A percentile compares a stretch with the other conserved stretches of the same genome.
Evolutionary conservation across 2,329 filamentous ascomycete genomes (phyloP).

Genomic region (Catunica adiposa): DNA sequence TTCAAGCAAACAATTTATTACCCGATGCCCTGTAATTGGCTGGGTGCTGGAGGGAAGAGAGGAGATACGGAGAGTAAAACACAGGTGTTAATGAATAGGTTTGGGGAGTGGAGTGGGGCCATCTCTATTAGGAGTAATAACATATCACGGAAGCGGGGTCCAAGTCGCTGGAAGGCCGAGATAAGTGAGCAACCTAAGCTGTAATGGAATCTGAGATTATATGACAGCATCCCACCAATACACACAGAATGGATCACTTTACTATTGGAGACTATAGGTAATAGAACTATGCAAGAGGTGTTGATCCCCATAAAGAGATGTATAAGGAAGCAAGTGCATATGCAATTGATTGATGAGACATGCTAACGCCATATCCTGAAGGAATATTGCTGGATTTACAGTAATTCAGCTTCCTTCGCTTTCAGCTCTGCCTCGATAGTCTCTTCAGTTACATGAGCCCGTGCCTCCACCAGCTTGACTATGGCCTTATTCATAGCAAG

Average conservation of each 20-base stretch:
- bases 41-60: background rate
- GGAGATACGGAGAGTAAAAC: background rate
- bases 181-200: background rate
- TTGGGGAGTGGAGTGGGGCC: background rate
- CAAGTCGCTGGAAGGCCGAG: background rate
- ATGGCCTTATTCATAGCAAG: slow-evolving; percentile 26
- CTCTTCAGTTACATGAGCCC: slow-evolving; percentile 4
- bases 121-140: background rate
- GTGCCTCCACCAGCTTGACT: slow-evolving; percentile 27
- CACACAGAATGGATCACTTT: no score
- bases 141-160: background rate
- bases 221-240: no score
- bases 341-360: no score
- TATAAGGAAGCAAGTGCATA: no score
- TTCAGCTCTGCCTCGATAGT: slow-evolving; percentile 8
- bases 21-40: background rate
- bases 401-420: background rate
- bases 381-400: background rate
- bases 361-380: no score
- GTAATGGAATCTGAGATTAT: background rate
- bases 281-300: no score
- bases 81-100: no score
- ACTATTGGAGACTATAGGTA: no score
- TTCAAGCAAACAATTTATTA: background rate
- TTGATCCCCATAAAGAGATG: no score